A percentile compares a stretch with the other conserved stretches of the same genome.
Conservation (phyloP, 1,284 basidiomycete genomes). For the Veloboletus limbatus region DNA sequence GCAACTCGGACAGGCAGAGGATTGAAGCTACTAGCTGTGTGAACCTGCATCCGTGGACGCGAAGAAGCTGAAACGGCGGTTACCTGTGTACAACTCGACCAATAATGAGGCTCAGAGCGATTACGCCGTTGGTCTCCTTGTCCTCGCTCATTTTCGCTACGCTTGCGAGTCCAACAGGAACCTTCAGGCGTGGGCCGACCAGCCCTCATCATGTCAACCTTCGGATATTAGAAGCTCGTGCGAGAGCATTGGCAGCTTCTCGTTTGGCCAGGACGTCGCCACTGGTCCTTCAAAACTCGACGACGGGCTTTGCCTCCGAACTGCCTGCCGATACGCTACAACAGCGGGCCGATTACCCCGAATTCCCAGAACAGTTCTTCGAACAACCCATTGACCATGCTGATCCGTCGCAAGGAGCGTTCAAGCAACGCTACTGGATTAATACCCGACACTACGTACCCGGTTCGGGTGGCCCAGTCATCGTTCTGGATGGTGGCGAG, state of each 20-base stretch:
- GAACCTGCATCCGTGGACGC: too few species aligned
- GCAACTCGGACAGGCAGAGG: too few species aligned
- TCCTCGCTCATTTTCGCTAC: slow-evolving; percentile 11
- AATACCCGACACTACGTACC: slow-evolving; percentile 80
- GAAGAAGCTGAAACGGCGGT: too few species aligned
- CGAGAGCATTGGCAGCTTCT: slow-evolving; percentile 11
- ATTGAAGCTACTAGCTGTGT: too few species aligned
- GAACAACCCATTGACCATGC: slow-evolving; percentile 86
- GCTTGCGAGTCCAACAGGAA: slow-evolving; percentile 11
- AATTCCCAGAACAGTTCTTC: slow-evolving; percentile 68
- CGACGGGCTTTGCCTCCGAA: slow-evolving; percentile 1
- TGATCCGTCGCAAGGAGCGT: slow-evolving; percentile 49
- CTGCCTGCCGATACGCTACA: neutral
- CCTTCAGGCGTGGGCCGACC: slow-evolving; percentile 17
- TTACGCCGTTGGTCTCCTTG: slow-evolving; percentile 11
- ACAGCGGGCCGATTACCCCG: slow-evolving; percentile 18
- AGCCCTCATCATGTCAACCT: slow-evolving; percentile 43
- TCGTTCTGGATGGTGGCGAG: slow-evolving; percentile 83
- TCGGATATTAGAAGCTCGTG: slow-evolving; percentile 37
- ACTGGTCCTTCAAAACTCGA: slow-evolving; percentile 25
- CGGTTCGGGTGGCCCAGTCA: slow-evolving; percentile 70
- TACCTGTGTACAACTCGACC: slow-evolving; percentile 7
- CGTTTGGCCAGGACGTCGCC: slow-evolving; percentile 8
- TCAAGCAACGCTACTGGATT: slow-evolving; percentile 84
- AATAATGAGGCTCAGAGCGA: slow-evolving; percentile 16